Percentiles rank a stretch among this genome's conserved stretches.
Evolutionary conservation across 176 grass and related monocot species (phyloP).

Genomic region (bread wheat (Triticum aestivum)): DNA sequence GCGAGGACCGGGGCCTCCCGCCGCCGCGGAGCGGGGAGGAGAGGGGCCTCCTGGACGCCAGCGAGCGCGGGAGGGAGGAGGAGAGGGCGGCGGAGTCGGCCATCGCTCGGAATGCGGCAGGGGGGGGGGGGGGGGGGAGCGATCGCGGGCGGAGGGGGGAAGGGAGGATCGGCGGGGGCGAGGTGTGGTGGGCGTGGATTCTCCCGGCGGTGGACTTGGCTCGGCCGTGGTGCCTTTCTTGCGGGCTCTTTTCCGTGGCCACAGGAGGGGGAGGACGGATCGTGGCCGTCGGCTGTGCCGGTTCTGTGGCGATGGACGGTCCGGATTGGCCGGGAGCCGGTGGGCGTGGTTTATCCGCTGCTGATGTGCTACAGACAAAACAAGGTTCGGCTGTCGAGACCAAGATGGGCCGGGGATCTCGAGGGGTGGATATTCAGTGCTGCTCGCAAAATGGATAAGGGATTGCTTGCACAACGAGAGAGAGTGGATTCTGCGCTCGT

Average conservation of each 20-base stretch:
- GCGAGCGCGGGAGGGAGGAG: slow-evolving; percentile 37
- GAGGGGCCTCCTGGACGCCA: slow-evolving; percentile 39
- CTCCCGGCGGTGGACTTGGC: slow-evolving; percentile 12
- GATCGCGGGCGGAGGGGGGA: not conserved
- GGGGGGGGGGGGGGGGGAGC: not conserved
- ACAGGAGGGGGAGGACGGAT: not conserved
- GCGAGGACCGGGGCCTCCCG: not conserved
- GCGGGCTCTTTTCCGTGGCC: not conserved
- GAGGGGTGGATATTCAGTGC: too few species aligned
- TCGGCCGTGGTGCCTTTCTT: not conserved
- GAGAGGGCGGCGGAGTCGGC: slow-evolving; percentile 56
- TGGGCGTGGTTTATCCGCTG: not conserved
- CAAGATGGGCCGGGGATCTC: too few species aligned
- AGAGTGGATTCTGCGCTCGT: too few species aligned
- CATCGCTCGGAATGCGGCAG: slow-evolving; percentile 38
- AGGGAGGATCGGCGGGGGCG: not conserved
- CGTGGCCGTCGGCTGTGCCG: not conserved
- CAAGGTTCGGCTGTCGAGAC: too few species aligned
- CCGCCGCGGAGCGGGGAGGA: slow-evolving; percentile 26
- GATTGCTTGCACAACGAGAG: too few species aligned
- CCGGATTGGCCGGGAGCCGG: not conserved
- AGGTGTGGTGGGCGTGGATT: slow-evolving; percentile 41
- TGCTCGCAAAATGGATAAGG: too few species aligned
- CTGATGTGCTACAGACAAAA: too few species aligned
- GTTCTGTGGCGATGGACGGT: not conserved